Base-by-base conservation (phyloP, 495 filamentous ascomycete genomes). In the Thozetella sp. region DNA sequence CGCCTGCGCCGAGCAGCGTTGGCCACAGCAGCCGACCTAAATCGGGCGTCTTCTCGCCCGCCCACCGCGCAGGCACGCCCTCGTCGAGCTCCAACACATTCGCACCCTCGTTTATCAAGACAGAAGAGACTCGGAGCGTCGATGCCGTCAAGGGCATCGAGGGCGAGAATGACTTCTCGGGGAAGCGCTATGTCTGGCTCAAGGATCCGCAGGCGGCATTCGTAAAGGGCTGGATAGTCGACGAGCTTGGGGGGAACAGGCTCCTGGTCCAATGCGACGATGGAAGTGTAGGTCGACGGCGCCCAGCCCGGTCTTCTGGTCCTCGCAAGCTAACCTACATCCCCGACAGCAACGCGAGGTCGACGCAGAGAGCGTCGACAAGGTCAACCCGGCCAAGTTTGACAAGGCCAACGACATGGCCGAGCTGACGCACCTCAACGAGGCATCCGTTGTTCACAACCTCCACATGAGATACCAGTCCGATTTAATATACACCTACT, bases 361-460 rank as follows among this genome's bases (percentile, higher is more conserved):
- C 27, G 86, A 93, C 63, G 74, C 83, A 22, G 92, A 97, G 62
- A 88, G 84, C 58, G 93, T 97, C 52, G 96, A 99, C 80, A 97
- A 97, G 74, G 96, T 98, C 76, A 99, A 99, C 74, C 96, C 96
- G 23, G 96, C 92, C 56, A 99, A 99, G 69, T 99, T 99, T 70
- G 96, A 99, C 81, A 97, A 95, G 73, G 94, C 95, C 6, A 90
- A 97, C 76, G 96, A 99, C 70, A 99, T 99, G 96, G 95, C 96
- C 1, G 95, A 98, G 74, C 80, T 99, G 65, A 99, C 96, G 15
- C 95, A 98, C 68, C 76, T 99, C 46, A 99, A 99, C 70, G 96
- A 99, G 75, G 90, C 93, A 11, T 98, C 95, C 0, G 96, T 99
- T 58, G 93, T 99, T 27, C 93, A 99, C 75, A 99, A 99, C 65